A percentile compares a stretch with the other conserved stretches of the same genome.
These are phyloP conservation scores for Gaultheria prostrata DNA, from an alignment of 148 eudicot genomes.

Conservation along the genomic window DNA sequence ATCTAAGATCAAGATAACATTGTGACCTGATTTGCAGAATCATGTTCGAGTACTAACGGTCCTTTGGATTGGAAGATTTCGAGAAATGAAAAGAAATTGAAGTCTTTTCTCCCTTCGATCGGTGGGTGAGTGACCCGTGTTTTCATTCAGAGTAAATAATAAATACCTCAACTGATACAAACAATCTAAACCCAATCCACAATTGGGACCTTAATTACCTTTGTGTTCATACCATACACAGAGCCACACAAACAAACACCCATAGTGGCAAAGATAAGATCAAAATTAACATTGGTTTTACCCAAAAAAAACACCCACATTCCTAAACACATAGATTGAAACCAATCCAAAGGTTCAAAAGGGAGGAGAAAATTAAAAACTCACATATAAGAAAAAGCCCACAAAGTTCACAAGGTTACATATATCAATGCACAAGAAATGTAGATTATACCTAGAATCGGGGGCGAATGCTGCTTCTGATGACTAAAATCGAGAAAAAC, in stretches of 20 bases:
- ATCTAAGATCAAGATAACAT: too few relatives aligned
- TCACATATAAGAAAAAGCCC: background rate
- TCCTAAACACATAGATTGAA: background rate
- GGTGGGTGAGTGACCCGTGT: background rate
- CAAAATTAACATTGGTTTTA: background rate
- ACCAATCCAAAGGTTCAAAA: background rate
- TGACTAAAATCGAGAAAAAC: background rate
- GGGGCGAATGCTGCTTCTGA: background rate
- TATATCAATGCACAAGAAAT: background rate
- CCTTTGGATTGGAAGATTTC: background rate
- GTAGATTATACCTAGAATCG: background rate
- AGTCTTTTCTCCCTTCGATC: background rate
- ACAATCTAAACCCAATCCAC: background rate
- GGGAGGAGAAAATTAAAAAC: background rate
- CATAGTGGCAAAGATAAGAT: background rate
- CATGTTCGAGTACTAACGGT: background rate
- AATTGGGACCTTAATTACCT: background rate
- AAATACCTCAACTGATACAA: background rate
- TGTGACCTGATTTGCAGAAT: too few relatives aligned
- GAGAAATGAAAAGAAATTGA: background rate
- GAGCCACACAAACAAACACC: constrained; percentile 8
- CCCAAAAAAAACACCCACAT: background rate
- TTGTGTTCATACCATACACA: background rate
- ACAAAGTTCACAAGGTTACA: background rate
- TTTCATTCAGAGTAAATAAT: background rate